Evolutionary conservation across 1,139 yeast genomes (phyloP), one percentile per base, ranked within the genome.

Genomic region (Eremothecium gossypii): DNA sequence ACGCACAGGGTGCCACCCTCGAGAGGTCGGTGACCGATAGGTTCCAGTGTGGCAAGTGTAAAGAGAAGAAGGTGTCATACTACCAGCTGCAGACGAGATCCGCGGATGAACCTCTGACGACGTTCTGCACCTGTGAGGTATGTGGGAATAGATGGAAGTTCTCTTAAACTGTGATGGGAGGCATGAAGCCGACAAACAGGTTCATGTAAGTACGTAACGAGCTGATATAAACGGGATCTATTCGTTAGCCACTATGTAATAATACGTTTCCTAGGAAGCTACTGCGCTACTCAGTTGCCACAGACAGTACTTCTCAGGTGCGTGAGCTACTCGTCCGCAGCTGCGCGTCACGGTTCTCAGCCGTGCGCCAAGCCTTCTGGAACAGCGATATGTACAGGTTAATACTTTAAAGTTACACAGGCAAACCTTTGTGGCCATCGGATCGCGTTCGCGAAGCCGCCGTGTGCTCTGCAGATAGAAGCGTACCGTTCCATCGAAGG

Each of bases 71-170:
- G 69, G 98, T 91, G 31, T 84, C 95, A 54, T 91, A 91, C 64
- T 91, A 87, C 66, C 98, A 91, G 68, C 76, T 91, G 83, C 98
- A 91, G 70, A 91, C 98, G 32, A 74, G 98, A 65, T 84, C 95
- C 45, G 98, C 98, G 23, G 98, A 91, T 76, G 98, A 91, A 66
- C 98, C 98, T 47, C 75, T 91, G 59, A 91, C 98, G 7, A 91
- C 98, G 2, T 91, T 91, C 62, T 91, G 97, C 69, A 89, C 96
- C 2, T 91, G 97, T 69, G 96, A 89, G 59, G 84, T 80, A 53
- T 91, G 98, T 70, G 97, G 97, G 52, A 86, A 91, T 61, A 77
- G 97, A 65, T 91, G 97, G 97, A 89, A 91, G 66, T 89, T 89
- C 61, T 82, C 91, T 14, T 82, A 56, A 47, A 29, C 27, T n/a